Evolutionary conservation across 2,329 filamentous ascomycete genomes (phyloP), one percentile per base, ranked within the genome.

Genomic region (Fusarium pseudocircinatum): DNA sequence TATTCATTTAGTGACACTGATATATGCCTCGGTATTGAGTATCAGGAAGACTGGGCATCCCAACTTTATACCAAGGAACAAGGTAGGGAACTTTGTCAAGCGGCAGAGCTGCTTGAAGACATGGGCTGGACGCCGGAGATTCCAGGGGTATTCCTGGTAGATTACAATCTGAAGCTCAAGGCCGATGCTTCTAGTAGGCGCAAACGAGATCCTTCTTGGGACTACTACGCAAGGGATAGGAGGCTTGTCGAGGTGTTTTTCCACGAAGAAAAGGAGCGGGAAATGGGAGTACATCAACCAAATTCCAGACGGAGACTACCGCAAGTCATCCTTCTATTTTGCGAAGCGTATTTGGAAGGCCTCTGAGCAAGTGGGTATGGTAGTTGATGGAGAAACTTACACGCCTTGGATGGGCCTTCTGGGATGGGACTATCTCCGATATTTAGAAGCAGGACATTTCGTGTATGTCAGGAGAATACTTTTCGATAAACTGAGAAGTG

Each of bases 181-280:
- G 16, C 24, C 0, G 24, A 44, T 26, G 18, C 43, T 44, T 0
- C 42, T 26, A 0, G 24, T 26, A 44, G 3, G 24, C 42, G 0
- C 2, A 26, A 8, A 13, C 0, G 2, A 20, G 7, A 26, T 26
- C 11, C 18, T 18, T 2, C 2, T 13, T 3, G 2, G 15, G 14
- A 16, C 42, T 44, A 26, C 24, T 26, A 44, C 42, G 42, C 42
- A 26, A 5, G 11, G 16, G 24, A 44, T 4, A 44, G 24, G 43
- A 26, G 2, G 24, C 43, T 44, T 44, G 24, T 44, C 12, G 43
- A 44, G 16, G 12, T 26, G 24, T 2, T 6, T 20, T 13, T 26
- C 11, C 2, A 14, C 4, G 3, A 9, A 4, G 16, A 26, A 9
- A 44, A 3, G 3, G 24, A 44, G 13, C 11, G 8, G 42, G 24